Base-by-base conservation (phyloP, 805 yeast species). In the Torulaspora indica region DNA sequence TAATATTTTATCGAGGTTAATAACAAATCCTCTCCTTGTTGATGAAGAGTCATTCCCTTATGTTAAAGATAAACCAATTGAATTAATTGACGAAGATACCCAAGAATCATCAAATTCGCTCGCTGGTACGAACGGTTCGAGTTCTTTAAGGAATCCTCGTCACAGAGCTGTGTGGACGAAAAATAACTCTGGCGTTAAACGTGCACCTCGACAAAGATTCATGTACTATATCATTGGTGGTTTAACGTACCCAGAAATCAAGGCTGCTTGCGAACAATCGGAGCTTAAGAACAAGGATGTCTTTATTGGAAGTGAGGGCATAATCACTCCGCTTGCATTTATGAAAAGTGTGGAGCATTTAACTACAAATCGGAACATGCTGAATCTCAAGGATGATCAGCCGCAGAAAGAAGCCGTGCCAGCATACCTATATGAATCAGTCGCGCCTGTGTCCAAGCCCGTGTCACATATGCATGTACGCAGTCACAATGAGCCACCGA, bases 141-240 rank as follows among this genome's bases (percentile, higher is more conserved):
- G 73, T 3, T 79, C 90, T 1, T 67, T 84, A 47, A 75, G 89
- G 53, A 83, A 82, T 56, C 79, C 84, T 6, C 72, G 85, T 33
- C 85, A 82, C 54, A 77, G 81, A 49, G 88, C 91, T 0, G 77
- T 82, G 0, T 85, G 93, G 93, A 85, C 88, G 3, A 78, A 75
- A 47, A 68, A 71, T 14, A 60, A 56, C 42, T 40, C 63, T 3
- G 47, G 57, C 30, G 17, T 46, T 8, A 52, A 46, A 17, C 36
- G 37, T 13, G 68, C 67, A 2, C 69, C 72, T 37, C 71, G 79
- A 52, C 96, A 87, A 58, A 71, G 93, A 39, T 71, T 90, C 6
- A 77, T 90, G 52, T 77, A 89, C 45, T 93, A 80, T 58, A 76
- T 88, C 22, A 83, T 95, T 1, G 99, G 99, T 17, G 98, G 98